Base-by-base conservation (phyloP, 192 early-diverging fungal species). In the Chytriomyces sp. region DNA sequence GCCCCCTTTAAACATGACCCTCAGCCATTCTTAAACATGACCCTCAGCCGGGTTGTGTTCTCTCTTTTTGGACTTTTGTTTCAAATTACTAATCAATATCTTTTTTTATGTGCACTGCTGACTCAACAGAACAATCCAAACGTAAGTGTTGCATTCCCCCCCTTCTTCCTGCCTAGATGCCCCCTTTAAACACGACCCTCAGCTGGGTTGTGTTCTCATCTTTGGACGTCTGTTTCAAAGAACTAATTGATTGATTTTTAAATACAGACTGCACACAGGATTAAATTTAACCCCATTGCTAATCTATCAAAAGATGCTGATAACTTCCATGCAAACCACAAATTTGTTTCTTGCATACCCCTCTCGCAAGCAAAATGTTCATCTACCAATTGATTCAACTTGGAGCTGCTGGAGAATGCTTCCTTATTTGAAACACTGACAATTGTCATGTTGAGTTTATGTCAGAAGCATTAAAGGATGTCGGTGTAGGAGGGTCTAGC, bases 401-500 rank as follows among this genome's bases (percentile, higher is more conserved):
- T n/a, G n/a, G n/a, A n/a, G n/a, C n/a, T n/a, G n/a, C n/a, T n/a
- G n/a, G n/a, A n/a, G n/a, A n/a, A n/a, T n/a, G n/a, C n/a, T n/a
- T n/a, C n/a, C n/a, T n/a, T n/a, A n/a, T n/a, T n/a, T n/a, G n/a
- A n/a, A n/a, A 62, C 1, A 76, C 72, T 3, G 44, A 68, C 0
- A 81, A 81, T 57, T 67, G 81, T 11, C 80, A 88, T 67, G 69
- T 79, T 65, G 82, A 79, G 53, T 57, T 57, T 57, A 57, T n/a
- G 53, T n/a, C 53, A 57, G 53, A 57, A 57, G 53, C 9, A 57
- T 57, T 57, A 57, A 57, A 57, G n/a, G n/a, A n/a, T n/a, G n/a
- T n/a, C n/a, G n/a, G n/a, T n/a, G n/a, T n/a, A n/a, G n/a, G n/a
- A n/a, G n/a, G n/a, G n/a, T n/a, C n/a, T n/a, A n/a, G n/a, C n/a